Evolutionary conservation across 2,329 filamentous ascomycete genomes (phyloP), one percentile per base, ranked within the genome.

Genomic region (Fusarium subtropicale): DNA sequence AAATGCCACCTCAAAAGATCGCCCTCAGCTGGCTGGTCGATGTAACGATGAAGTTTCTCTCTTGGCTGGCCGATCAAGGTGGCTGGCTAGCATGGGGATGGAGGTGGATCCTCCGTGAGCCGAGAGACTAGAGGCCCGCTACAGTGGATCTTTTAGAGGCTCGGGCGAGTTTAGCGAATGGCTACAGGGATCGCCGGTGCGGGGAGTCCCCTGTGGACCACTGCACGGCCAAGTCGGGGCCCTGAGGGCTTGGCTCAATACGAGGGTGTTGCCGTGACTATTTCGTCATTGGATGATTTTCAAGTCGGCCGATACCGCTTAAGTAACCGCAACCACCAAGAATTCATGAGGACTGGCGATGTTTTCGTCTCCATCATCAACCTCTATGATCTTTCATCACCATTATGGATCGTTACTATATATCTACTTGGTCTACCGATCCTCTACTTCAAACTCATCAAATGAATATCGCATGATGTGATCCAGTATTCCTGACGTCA

Each of bases 131-230:
- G 55, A 39, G 31, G 26, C 48, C 38, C 54, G 18, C 31, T 44
- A 26, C 46, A 42, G 65, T 53, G 65, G 52, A 52, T 46, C 28
- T 20, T 6, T 10, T 15, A 31, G 44, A 46, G n/a, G 44, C 58
- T 52, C 38, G 31, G 28, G 38, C 34, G 41, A 44, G 36, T 34
- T 69, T 60, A 70, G 68, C 60, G 60, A 59, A 58, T 71, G 28
- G 64, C 54, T 66, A 67, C 50, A 68, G 67, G 59, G 67, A 68
- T 68, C 39, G 41, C 48, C 41, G 61, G 56, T 66, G 68, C 68
- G 68, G 68, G 68, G 68, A 69, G 64, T 56, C 53, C 68, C 68
- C 39, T 66, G 68, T 68, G 56, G 60, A 61, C n/a, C 47, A 50
- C 56, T 56, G 46, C 51, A 66, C 53, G 45, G 56, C 60, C 55